Conservation (phyloP, 1,284 basidiomycete species). For the Pseudozyma flocculosa region DNA sequence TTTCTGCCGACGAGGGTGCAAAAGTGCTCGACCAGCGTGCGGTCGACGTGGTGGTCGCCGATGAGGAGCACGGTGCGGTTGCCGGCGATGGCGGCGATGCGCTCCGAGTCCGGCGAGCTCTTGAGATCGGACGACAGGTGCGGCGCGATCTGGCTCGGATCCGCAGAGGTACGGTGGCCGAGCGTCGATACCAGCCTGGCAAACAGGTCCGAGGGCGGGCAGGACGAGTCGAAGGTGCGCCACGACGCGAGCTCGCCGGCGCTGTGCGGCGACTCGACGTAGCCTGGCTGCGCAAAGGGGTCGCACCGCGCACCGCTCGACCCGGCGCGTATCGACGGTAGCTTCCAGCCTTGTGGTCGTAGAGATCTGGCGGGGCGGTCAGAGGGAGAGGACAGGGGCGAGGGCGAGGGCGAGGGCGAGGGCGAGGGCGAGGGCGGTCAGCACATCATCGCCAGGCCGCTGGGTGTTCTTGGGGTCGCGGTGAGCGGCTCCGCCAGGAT, state of each 20-base stretch:
- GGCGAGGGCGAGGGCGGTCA: too few relatives aligned
- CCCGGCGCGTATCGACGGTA: neutral
- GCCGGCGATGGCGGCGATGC: constrained; percentile 45
- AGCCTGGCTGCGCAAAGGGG: constrained; percentile 41
- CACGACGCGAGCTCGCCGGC: constrained; percentile 34
- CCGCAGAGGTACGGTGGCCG: constrained; percentile 10
- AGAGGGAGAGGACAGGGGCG: too few relatives aligned
- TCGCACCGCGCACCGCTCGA: constrained; percentile 12
- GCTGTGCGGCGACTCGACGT: constrained; percentile 33
- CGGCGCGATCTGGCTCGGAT: constrained; percentile 25
- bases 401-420: too few relatives aligned
- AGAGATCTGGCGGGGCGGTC: neutral
- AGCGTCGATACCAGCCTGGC: constrained; percentile 28
- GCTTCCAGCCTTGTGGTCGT: neutral
- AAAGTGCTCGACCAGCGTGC: constrained; percentile 58
- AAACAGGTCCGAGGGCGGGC: constrained; percentile 26
- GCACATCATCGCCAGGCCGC: too few relatives aligned
- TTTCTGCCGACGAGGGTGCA: constrained; percentile 57
- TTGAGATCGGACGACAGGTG: constrained; percentile 12
- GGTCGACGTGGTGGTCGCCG: constrained; percentile 58
- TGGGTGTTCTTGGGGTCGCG: too few relatives aligned
- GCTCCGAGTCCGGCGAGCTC: constrained; percentile 6
- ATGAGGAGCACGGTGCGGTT: constrained; percentile 59
- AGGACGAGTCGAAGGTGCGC: constrained; percentile 40
- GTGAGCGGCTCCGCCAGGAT: too few relatives aligned